Conservation (phyloP, 306 rosid genomes). For the Pyrus communis region DNA sequence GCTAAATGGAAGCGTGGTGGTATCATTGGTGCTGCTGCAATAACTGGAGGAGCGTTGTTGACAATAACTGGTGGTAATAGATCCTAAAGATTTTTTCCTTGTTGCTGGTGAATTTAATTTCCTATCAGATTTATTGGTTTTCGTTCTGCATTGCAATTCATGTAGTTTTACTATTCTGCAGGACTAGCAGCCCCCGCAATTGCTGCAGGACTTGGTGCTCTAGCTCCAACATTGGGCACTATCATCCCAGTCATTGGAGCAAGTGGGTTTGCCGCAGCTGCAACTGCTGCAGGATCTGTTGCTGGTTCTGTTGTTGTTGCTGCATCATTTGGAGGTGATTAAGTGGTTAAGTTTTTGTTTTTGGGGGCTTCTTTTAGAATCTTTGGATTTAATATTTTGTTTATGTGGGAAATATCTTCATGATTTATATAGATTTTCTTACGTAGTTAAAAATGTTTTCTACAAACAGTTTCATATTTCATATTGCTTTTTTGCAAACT, state of each 20-base stretch:
- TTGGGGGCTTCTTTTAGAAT: not conserved
- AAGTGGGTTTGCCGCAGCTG: constrained; percentile 91
- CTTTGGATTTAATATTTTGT: not conserved
- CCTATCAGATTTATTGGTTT: constrained; percentile 7
- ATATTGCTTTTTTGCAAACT: not conserved
- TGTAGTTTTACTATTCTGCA: constrained; percentile 30
- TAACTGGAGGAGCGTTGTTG: constrained; percentile 87
- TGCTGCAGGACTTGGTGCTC: constrained; percentile 81
- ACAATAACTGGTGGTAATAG: constrained; percentile 89
- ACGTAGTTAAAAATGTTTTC: not conserved
- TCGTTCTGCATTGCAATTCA: not conserved
- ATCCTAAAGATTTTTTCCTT: constrained; percentile 9
- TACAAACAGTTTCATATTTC: not conserved
- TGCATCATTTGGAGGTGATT: constrained; percentile 89
- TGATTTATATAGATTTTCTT: not conserved
- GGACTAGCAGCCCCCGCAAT: constrained; percentile 98
- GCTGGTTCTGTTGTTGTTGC: constrained; percentile 98
- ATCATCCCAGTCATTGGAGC: constrained; percentile 84
- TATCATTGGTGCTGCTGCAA: constrained; percentile 90
- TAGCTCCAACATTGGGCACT: constrained; percentile 96
- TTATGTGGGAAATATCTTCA: not conserved
- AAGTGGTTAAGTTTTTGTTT: constrained; percentile 4
- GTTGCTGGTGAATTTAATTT: constrained; percentile 2
- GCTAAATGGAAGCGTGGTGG: constrained; percentile 89
- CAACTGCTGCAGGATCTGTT: constrained; percentile 87